Conservation (phyloP, 257 asterid species). For the Hygrophila difformis region DNA sequence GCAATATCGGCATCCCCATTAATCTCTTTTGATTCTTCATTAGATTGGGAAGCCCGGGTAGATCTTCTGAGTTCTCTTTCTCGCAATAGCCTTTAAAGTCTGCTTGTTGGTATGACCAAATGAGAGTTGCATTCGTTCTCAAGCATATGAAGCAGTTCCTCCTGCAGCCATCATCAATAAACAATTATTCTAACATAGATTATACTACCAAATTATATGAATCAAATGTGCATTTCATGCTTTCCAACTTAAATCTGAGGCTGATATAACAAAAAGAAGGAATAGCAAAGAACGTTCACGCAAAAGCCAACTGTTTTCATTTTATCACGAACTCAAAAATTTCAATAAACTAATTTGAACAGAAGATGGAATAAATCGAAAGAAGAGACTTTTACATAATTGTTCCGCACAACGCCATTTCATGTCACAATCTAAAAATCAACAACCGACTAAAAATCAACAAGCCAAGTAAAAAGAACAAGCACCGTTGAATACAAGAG, state of each 20-base stretch:
- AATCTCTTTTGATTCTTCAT: constrained; percentile 40
- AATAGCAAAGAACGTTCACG: no score
- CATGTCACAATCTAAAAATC: no score
- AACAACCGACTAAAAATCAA: no score
- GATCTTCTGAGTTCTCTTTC: constrained; percentile 61
- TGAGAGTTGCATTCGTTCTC: constrained; percentile 25
- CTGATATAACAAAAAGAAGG: background rate
- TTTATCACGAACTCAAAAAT: no score
- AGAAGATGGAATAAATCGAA: background rate
- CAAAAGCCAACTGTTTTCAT: no score
- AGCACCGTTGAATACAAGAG: no score
- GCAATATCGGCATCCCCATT: constrained; percentile 28
- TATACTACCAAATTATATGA: background rate
- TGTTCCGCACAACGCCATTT: constrained; percentile 18
- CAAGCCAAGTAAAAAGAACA: no score
- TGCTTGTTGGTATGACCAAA: constrained; percentile 38
- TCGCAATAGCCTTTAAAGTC: constrained; percentile 69
- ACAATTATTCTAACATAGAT: constrained; percentile 8
- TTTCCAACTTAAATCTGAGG: constrained; percentile 4
- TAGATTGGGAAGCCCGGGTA: constrained; percentile 33
- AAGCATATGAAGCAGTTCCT: constrained; percentile 30
- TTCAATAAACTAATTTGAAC: background rate
- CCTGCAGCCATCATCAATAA: constrained; percentile 29
- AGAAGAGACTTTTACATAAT: constrained; percentile 23
- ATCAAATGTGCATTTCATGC: background rate